Conservation (phyloP, 73 alveolate genomes). For the Paramecium primaurelia region DNA sequence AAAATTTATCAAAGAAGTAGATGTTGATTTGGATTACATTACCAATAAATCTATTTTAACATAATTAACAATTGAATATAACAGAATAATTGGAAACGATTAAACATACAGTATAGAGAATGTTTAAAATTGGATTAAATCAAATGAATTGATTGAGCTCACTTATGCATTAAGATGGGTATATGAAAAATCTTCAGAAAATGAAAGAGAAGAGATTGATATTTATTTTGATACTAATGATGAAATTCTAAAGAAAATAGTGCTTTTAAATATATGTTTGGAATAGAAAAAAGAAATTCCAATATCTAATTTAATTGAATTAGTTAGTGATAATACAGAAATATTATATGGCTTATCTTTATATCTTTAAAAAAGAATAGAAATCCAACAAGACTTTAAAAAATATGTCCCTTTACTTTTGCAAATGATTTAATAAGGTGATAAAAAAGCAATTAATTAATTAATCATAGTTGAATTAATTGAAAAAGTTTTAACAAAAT, state of each 20-base stretch:
- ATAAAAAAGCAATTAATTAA: not conserved
- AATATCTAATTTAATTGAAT: not conserved
- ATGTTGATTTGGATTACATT: not conserved
- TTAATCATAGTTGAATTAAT: not conserved
- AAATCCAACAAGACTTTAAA: not conserved
- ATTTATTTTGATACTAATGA: not conserved
- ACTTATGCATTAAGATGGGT: not conserved
- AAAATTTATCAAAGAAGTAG: not conserved
- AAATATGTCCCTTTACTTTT: not conserved
- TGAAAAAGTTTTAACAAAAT: not conserved
- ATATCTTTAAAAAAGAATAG: not conserved
- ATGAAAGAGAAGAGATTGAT: not conserved
- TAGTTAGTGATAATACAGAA: not conserved
- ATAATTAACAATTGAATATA: not conserved
- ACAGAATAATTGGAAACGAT: not conserved
- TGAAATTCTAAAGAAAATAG: not conserved
- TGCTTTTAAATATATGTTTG: not conserved
- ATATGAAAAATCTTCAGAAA: not conserved
- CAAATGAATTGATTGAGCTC: not conserved
- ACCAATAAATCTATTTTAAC: not conserved
- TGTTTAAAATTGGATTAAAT: not conserved
- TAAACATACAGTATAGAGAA: not conserved
- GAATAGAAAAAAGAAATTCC: not conserved
- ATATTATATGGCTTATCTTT: not conserved
- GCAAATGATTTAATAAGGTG: not conserved